phyloP scores from a whole-genome alignment of 768 basidiomycete genomes.

The Austroboletus eburneus region DNA sequence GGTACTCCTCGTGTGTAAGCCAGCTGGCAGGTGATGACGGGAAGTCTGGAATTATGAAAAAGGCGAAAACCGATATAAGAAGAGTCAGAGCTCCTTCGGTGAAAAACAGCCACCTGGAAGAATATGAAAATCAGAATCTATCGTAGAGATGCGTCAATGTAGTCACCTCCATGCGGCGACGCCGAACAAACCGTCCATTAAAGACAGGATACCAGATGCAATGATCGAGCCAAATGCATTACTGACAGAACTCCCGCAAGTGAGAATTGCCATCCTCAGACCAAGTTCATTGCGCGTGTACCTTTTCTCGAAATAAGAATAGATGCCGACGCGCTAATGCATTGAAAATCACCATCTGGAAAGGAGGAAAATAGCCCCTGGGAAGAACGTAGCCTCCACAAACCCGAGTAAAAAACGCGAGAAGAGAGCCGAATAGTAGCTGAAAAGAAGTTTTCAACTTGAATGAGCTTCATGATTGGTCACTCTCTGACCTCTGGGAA shows the following conservation, averaged over 20 bases:
- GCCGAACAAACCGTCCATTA: constrained; percentile 64
- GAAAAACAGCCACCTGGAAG: constrained; percentile 62
- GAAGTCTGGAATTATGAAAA: constrained; percentile 71
- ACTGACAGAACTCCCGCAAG: constrained; percentile 67
- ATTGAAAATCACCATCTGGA: constrained; percentile 49
- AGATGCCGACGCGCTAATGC: background rate
- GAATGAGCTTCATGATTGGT: background rate
- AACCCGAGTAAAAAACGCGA: constrained; percentile 78
- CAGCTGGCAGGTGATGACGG: constrained; percentile 54
- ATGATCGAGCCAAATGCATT: constrained; percentile 80
- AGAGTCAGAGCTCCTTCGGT: constrained; percentile 60
- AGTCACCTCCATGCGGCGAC: constrained; percentile 69
- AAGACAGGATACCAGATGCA: constrained; percentile 68
- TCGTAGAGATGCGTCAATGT: background rate
- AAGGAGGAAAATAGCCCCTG: constrained; percentile 61
- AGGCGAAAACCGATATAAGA: constrained; percentile 43
- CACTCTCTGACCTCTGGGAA: constrained; percentile 25
- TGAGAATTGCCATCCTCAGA: constrained; percentile 58
- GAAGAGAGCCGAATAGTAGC: constrained; percentile 57
- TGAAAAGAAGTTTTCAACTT: constrained; percentile 16
- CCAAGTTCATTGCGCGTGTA: constrained; percentile 70
- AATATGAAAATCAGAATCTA: background rate
- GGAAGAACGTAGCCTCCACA: constrained; percentile 65
- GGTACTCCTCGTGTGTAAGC: constrained; percentile 53
- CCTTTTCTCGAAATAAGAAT: constrained; percentile 1